Percentiles rank a stretch among this genome's conserved stretches.
phyloP scores from a whole-genome alignment of 768 basidiomycete genomes.

The Rhodocollybia butyracea region DNA sequence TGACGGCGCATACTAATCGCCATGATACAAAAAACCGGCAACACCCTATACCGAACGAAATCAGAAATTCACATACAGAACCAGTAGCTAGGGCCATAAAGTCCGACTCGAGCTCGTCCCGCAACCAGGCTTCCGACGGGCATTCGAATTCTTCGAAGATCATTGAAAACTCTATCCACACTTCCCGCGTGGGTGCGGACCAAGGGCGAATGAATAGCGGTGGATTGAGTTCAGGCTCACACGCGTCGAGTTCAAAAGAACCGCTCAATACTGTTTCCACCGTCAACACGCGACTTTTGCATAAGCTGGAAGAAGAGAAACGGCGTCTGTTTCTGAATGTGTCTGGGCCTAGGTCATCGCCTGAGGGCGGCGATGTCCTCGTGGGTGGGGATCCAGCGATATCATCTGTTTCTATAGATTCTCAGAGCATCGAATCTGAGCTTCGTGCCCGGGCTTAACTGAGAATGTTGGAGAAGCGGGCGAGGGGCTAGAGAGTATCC shows the following conservation, averaged over 20 bases:
- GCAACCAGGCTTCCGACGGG: neutral
- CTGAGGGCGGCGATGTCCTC: neutral
- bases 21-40: neutral
- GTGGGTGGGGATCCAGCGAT: neutral
- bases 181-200: neutral
- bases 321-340: neutral
- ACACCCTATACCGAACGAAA: neutral
- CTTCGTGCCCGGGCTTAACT: conserved; percentile 33
- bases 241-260: neutral
- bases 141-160: neutral
- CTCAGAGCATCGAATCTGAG: conserved; percentile 20
- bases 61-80: too few species aligned
- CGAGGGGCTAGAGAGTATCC: too few species aligned
- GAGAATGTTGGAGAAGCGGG: conserved; percentile 27
- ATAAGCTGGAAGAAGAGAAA: conserved; percentile 7
- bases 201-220: neutral
- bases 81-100: neutral
- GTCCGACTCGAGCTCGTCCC: neutral
- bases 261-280: neutral
- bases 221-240: conserved; percentile 3
- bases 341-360: neutral
- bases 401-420: neutral
- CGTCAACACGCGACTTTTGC: conserved; percentile 4
- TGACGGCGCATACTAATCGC: neutral
- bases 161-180: neutral